These are phyloP conservation scores for Epipyxis sp. DNA, from an alignment of 108 stramenopile genomes.

Conservation along the genomic window DNA sequence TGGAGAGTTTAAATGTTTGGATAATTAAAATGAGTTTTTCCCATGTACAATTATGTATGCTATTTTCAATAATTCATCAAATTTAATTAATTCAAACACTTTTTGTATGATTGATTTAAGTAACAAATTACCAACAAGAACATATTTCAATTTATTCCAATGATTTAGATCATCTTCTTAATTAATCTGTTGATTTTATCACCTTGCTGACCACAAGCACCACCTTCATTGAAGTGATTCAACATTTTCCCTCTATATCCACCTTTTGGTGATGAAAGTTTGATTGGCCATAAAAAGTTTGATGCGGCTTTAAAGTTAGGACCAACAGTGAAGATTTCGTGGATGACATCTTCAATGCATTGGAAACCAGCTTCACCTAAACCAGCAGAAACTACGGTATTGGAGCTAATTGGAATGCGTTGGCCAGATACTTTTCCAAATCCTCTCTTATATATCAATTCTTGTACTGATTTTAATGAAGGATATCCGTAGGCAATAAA, in stretches of 20 bases:
- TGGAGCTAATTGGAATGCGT: constrained; percentile 82
- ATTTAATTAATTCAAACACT: too few species aligned
- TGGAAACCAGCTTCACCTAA: constrained; percentile 73
- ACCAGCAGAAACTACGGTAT: constrained; percentile 83
- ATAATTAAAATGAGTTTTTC: too few species aligned
- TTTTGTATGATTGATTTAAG: too few species aligned
- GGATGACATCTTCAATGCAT: constrained; percentile 87
- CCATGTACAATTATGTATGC: too few species aligned
- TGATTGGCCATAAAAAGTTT: constrained; percentile 99
- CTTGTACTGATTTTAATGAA: constrained; percentile 82
- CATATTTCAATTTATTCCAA: too few species aligned
- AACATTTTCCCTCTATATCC: constrained; percentile 97
- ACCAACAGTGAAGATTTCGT: constrained; percentile 95
- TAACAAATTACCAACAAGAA: too few species aligned
- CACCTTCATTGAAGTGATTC: constrained; percentile 98
- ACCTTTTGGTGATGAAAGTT: constrained; percentile 92
- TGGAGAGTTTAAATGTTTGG: too few species aligned
- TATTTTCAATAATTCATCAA: too few species aligned
- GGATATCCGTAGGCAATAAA: constrained; percentile 99
- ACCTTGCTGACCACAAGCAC: constrained; percentile 92
- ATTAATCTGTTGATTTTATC: constrained; percentile 93
- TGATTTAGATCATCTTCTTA: constrained; percentile 83
- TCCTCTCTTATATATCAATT: constrained; percentile 98
- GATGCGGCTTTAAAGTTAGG: constrained; percentile 97
- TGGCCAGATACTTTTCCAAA: constrained; percentile 97